These are phyloP conservation scores for Syncephalastrum racemosum DNA, from an alignment of 371 early-diverging fungal genomes.

Conservation along the genomic window DNA sequence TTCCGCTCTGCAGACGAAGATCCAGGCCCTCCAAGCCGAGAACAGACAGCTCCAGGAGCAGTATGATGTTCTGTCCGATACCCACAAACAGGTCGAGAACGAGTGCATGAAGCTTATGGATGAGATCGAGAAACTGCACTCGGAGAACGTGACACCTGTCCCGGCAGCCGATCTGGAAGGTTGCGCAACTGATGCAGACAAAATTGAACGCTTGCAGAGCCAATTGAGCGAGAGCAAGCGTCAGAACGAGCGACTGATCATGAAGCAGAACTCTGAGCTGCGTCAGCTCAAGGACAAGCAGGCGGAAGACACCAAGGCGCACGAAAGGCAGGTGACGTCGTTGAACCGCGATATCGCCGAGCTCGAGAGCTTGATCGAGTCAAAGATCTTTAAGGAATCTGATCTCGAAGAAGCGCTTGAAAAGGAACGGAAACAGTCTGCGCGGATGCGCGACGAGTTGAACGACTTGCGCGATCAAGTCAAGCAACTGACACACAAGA, in stretches of 20 bases:
- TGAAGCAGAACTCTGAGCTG: conserved; percentile 55
- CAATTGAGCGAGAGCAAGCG: conserved; percentile 52
- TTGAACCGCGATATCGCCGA: conserved; percentile 71
- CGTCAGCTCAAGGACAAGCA: conserved; percentile 55
- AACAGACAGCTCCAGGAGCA: conserved; percentile 58
- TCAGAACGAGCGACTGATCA: conserved; percentile 46
- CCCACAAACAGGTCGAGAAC: conserved; percentile 66
- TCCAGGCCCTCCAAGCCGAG: conserved; percentile 36
- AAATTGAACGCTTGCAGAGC: conserved; percentile 19
- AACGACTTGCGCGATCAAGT: conserved; percentile 42
- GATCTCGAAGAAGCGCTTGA: conserved; percentile 71
- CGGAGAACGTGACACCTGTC: conserved; percentile 49
- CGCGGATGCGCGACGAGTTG: conserved; percentile 53
- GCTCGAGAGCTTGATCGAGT: conserved; percentile 71
- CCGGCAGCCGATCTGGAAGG: conserved; percentile 26
- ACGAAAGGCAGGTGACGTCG: conserved; percentile 54
- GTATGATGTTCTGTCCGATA: conserved; percentile 54
- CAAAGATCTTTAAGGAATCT: conserved; percentile 73
- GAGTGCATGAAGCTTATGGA: conserved; percentile 76
- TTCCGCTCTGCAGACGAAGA: conserved; percentile 15
- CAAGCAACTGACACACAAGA: conserved; percentile 14
- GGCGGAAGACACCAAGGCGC: conserved; percentile 55
- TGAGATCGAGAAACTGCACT: conserved; percentile 71
- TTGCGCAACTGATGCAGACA: conserved; percentile 27
- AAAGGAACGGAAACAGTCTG: conserved; percentile 50